phyloP scores from a whole-genome alignment of 2,329 filamentous ascomycete genomes.

The Pestalotiopsis sp. region DNA sequence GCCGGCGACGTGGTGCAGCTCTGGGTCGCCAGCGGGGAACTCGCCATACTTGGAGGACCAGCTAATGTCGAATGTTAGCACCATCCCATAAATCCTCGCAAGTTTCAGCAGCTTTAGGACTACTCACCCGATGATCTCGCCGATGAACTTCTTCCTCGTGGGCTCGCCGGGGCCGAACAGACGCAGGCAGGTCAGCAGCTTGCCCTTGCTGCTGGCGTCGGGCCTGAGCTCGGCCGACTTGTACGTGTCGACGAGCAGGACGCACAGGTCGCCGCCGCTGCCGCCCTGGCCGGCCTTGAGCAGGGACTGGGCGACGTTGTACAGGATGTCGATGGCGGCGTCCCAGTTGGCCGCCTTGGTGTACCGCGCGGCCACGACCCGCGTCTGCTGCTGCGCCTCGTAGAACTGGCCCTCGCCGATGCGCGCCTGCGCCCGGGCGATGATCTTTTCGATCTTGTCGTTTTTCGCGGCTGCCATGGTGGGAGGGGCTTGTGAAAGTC shows the following conservation, averaged over 20 bases:
- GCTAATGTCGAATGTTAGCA: constrained; percentile 34
- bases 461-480: constrained; percentile 24
- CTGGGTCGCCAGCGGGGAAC: constrained; percentile 87
- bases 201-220: constrained; percentile 72
- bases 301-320: constrained; percentile 79
- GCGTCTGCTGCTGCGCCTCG: constrained; percentile 97
- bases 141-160: constrained; percentile 88
- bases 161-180: constrained; percentile 83
- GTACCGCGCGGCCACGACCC: constrained; percentile 91
- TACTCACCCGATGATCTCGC: constrained; percentile 73
- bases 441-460: constrained; percentile 58
- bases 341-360: constrained; percentile 83
- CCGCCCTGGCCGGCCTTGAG: constrained; percentile 92
- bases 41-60: constrained; percentile 89
- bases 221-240: constrained; percentile 79
- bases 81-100: background rate
- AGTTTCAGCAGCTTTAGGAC: no score
- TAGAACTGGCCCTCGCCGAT: constrained; percentile 93
- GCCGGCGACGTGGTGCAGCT: constrained; percentile 90
- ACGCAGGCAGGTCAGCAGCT: constrained; percentile 75
- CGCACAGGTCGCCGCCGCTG: constrained; percentile 85
- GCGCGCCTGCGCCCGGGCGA: constrained; percentile 73
- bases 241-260: constrained; percentile 89
- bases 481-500: background rate
- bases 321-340: constrained; percentile 84